Evolutionary conservation across 2,329 filamentous ascomycete species (phyloP).

Genomic region (Triangularia setosa): DNA sequence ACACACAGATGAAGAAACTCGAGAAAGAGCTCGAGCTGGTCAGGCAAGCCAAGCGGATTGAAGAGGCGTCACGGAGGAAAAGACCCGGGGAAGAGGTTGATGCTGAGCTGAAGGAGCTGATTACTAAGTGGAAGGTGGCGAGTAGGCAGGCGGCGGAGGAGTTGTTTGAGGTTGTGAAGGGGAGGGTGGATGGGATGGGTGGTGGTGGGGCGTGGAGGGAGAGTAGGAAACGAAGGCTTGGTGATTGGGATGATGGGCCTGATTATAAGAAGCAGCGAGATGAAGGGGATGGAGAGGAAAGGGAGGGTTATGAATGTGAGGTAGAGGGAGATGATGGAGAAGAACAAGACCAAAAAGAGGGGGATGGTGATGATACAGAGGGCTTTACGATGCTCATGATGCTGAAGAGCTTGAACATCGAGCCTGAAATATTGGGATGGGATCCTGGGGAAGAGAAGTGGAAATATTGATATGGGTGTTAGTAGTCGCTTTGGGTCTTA

Average conservation of each 20-base stretch:
- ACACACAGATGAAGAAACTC: conserved; percentile 14
- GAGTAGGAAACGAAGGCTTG: conserved; percentile 23
- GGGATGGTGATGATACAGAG: conserved; percentile 21
- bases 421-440: conserved; percentile 34
- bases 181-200: conserved; percentile 48
- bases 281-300: conserved; percentile 2
- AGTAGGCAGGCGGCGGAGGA: conserved; percentile 64
- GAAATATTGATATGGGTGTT: conserved; percentile 21
- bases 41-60: conserved; percentile 50
- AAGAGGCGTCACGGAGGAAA: conserved; percentile 23
- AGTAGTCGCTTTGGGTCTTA: background rate
- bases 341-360: background rate
- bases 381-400: conserved; percentile 38
- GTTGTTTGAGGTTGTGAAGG: conserved; percentile 57
- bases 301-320: conserved; percentile 1
- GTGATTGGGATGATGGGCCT: conserved; percentile 10
- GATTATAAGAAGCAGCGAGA: conserved; percentile 2
- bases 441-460: conserved; percentile 31
- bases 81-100: conserved; percentile 33
- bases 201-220: conserved; percentile 30
- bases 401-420: conserved; percentile 36
- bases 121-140: conserved; percentile 57
- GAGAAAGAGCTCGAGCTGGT: conserved; percentile 32
- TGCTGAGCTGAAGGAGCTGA: conserved; percentile 52
- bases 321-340: conserved; percentile 5